Evolutionary conservation across 1,284 basidiomycete genomes (phyloP).

Genomic region (Boletus semigastroideus): DNA sequence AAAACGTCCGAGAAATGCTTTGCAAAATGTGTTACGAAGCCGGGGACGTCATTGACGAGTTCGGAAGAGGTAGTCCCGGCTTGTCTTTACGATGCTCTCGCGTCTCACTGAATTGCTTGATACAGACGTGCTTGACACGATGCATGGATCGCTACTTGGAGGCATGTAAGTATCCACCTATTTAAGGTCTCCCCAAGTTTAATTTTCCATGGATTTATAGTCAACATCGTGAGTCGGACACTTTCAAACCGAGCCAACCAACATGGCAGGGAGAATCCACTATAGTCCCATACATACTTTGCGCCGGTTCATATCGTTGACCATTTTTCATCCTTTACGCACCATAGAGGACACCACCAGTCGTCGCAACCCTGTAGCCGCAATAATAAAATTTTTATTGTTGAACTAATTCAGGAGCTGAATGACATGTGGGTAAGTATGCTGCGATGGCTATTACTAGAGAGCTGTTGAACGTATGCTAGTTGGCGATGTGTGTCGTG

Average conservation of each 20-base stretch:
- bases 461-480: conserved; percentile 23
- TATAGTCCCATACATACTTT: conserved; percentile 7
- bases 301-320: not conserved
- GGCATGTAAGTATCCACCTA: conserved; percentile 57
- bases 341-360: conserved; percentile 6
- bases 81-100: not conserved
- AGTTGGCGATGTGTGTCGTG: conserved; percentile 9
- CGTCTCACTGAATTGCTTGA: conserved; percentile 1
- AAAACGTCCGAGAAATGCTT: conserved; percentile 80
- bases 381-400: conserved; percentile 15
- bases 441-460: conserved; percentile 17
- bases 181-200: not conserved
- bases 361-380: not conserved
- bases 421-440: conserved; percentile 16
- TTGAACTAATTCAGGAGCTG: conserved; percentile 14
- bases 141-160: conserved; percentile 84
- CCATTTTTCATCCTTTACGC: not conserved
- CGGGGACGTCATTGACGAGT: conserved; percentile 62
- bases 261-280: conserved; percentile 24
- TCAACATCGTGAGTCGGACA: conserved; percentile 70
- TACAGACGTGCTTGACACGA: conserved; percentile 67
- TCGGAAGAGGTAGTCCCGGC: conserved; percentile 63
- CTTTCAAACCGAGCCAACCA: conserved; percentile 55
- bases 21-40: conserved; percentile 77
- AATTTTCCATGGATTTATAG: conserved; percentile 37